A percentile compares a stretch with the other conserved stretches of the same genome.
Conservation (phyloP, 2,329 filamentous ascomycete genomes). For the Ophiostoma ulmi region DNA sequence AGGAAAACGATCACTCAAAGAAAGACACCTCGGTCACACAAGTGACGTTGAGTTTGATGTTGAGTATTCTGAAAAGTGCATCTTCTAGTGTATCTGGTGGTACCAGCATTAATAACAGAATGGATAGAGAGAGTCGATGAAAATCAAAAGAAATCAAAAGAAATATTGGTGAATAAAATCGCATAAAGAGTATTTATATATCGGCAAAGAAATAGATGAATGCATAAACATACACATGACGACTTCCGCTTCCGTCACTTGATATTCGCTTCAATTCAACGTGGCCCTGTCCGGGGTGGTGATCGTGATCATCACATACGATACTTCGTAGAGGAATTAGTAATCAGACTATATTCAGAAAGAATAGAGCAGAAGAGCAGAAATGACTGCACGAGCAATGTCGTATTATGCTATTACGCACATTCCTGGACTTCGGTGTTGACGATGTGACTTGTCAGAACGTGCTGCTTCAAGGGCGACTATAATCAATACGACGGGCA, state of each 20-base stretch:
- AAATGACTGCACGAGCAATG: too few species aligned
- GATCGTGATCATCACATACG: not conserved
- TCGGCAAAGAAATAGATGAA: not conserved
- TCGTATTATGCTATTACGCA: too few species aligned
- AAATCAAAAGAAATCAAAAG: not conserved
- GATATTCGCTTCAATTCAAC: not conserved
- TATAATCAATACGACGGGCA: too few species aligned
- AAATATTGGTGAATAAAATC: not conserved
- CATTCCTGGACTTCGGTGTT: not conserved
- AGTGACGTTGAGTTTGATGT: not conserved
- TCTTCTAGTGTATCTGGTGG: not conserved
- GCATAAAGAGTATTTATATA: not conserved
- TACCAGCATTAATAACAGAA: not conserved
- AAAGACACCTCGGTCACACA: not conserved
- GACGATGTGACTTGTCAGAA: not conserved
- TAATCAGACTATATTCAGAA: not conserved
- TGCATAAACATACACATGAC: not conserved
- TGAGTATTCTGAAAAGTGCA: not conserved
- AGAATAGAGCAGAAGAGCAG: not conserved
- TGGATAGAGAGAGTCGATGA: too few species aligned
- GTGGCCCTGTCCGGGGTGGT: constrained; percentile 4
- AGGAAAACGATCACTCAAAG: not conserved
- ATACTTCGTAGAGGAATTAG: not conserved
- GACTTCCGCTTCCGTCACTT: not conserved
- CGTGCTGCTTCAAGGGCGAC: not conserved